A percentile compares a stretch with the other conserved stretches of the same genome.
Evolutionary conservation across 2,329 filamentous ascomycete genomes (phyloP).

Genomic region (Fusarium acutatum): DNA sequence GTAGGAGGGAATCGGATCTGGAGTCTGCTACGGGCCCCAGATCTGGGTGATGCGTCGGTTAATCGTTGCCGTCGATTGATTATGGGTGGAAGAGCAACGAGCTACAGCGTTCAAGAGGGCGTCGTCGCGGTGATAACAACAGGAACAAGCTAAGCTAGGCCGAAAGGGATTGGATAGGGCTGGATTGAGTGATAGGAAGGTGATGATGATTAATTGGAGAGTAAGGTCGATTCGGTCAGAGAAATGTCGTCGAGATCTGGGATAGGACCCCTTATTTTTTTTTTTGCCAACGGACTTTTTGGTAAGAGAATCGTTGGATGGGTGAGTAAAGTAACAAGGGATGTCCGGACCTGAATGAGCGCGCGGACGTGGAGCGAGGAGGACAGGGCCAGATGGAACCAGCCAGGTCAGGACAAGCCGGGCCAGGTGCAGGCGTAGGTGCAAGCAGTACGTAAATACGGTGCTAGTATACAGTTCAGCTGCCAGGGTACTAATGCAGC

Average conservation of each 20-base stretch:
- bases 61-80: constrained; percentile 28
- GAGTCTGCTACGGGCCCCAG: constrained; percentile 32
- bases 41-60: constrained; percentile 25
- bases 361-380: constrained; percentile 34
- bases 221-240: constrained; percentile 3
- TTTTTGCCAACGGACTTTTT: constrained; percentile 28
- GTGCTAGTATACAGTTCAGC: constrained; percentile 24
- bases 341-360: constrained; percentile 29
- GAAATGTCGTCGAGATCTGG: constrained; percentile 28
- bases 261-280: constrained; percentile 34
- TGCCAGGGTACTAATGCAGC: constrained; percentile 4
- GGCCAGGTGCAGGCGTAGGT: neutral
- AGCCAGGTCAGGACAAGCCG: neutral
- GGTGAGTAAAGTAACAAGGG: constrained; percentile 32
- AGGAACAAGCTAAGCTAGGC: constrained; percentile 7
- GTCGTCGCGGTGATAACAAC: constrained; percentile 26
- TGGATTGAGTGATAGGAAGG: constrained; percentile 1
- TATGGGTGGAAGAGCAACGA: constrained; percentile 10
- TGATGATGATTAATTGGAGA: neutral
- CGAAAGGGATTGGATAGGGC: neutral
- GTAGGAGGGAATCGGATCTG: constrained; percentile 23
- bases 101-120: constrained; percentile 20
- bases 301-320: constrained; percentile 30
- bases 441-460: constrained; percentile 31
- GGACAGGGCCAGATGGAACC: constrained; percentile 12